phyloP scores from a whole-genome alignment of 1,284 basidiomycete species.

The Trichosporon sp. region DNA sequence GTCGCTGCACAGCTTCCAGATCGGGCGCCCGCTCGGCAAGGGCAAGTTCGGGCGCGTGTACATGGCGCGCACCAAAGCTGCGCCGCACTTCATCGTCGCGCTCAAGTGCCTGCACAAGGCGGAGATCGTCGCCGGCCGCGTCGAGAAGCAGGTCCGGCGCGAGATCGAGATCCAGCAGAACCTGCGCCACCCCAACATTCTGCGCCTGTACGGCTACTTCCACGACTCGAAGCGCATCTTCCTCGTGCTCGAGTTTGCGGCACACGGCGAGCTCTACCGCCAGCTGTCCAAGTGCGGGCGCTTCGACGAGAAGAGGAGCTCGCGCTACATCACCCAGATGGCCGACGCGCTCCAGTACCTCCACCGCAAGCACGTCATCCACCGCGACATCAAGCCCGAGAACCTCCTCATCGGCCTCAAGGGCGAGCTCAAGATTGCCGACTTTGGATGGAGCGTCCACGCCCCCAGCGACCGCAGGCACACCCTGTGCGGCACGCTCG shows the following conservation, averaged over 20 bases:
- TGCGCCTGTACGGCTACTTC: conserved; percentile 95
- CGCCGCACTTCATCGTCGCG: conserved; percentile 88
- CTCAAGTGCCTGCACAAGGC: conserved; percentile 97
- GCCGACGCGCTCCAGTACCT: conserved; percentile 91
- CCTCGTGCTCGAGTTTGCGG: conserved; percentile 94
- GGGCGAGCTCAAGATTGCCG: conserved; percentile 96
- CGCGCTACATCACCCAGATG: conserved; percentile 94
- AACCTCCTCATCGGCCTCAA: conserved; percentile 88
- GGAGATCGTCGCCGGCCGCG: conserved; percentile 80
- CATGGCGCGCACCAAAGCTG: conserved; percentile 87
- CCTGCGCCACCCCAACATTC: conserved; percentile 88
- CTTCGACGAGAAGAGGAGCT: conserved; percentile 81
- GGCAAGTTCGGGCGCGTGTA: conserved; percentile 99
- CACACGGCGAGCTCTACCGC: conserved; percentile 93
- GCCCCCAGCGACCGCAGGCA: conserved; percentile 83
- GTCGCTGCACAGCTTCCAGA: conserved; percentile 78
- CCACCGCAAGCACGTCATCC: conserved; percentile 94
- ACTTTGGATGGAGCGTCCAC: conserved; percentile 99
- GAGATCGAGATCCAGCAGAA: conserved; percentile 99
- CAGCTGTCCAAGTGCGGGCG: conserved; percentile 78
- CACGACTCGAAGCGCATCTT: conserved; percentile 93
- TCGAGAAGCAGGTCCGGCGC: conserved; percentile 92
- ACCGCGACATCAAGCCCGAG: conserved; percentile 98
- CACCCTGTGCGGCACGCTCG: conserved; percentile 91
- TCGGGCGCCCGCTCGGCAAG: conserved; percentile 92